phyloP scores from a whole-genome alignment of 2,329 filamentous ascomycete species.

The Taxawa tesnikishii region DNA sequence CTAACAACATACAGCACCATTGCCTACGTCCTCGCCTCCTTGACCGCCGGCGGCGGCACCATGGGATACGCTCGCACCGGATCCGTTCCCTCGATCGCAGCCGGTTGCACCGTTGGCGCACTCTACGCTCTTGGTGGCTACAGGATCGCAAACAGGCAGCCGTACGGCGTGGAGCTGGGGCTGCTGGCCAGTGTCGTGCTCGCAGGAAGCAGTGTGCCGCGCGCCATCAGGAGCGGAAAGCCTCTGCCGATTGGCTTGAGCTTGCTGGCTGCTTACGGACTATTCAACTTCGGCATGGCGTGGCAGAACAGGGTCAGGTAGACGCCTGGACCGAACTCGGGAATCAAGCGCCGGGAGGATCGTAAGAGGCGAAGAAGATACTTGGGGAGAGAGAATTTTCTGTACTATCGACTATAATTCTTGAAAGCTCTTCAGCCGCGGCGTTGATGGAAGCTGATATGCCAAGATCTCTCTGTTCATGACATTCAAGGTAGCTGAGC shows the following conservation, averaged over 20 bases:
- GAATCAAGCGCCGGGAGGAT: no score
- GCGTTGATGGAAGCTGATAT: no score
- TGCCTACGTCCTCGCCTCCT: constrained; percentile 64
- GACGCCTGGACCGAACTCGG: no score
- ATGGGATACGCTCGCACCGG: constrained; percentile 76
- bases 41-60: constrained; percentile 79
- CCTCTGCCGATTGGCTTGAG: constrained; percentile 73
- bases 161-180: constrained; percentile 81
- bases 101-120: constrained; percentile 70
- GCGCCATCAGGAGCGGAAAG: constrained; percentile 74
- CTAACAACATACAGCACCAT: constrained; percentile 32
- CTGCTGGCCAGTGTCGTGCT: constrained; percentile 78
- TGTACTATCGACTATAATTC: no score
- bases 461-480: no score
- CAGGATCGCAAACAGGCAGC: constrained; percentile 60
- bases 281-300: constrained; percentile 68
- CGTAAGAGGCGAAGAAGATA: no score
- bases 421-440: no score
- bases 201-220: constrained; percentile 71
- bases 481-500: no score
- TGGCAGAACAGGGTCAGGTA: constrained; percentile 18
- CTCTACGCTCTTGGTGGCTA: constrained; percentile 71
- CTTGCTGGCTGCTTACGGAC: constrained; percentile 63
- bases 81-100: constrained; percentile 75
- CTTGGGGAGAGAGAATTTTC: no score